These are phyloP conservation scores for Simplicillium sp. DNA, from an alignment of 2,329 filamentous ascomycete species.

Conservation along the genomic window DNA sequence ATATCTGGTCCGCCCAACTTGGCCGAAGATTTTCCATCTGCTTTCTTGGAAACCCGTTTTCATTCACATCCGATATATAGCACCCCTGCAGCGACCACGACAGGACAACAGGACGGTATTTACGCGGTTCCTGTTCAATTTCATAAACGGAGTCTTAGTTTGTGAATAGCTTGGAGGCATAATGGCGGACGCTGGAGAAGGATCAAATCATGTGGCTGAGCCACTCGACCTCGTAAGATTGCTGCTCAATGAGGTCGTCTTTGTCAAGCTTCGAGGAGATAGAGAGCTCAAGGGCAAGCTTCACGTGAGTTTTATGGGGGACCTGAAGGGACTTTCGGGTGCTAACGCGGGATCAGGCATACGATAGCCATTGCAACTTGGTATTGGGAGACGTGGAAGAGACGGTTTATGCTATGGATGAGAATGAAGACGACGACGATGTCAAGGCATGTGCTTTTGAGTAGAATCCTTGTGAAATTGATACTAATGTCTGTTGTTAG, in stretches of 20 bases:
- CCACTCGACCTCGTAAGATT: conserved; percentile 93
- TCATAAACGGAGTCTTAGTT: no score
- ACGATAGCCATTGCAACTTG: conserved; percentile 96
- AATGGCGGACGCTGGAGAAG: conserved; percentile 81
- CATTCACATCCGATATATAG: no score
- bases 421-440: conserved; percentile 72
- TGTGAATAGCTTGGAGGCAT: conserved; percentile 11
- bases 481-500: conserved; percentile 29
- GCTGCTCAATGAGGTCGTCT: conserved; percentile 89
- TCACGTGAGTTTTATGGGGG: conserved; percentile 54
- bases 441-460: conserved; percentile 53
- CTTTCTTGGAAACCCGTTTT: no score
- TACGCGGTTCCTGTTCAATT: background rate
- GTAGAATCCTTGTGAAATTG: background rate
- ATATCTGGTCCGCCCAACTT: conserved; percentile 2
- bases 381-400: conserved; percentile 95
- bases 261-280: conserved; percentile 94
- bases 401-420: conserved; percentile 89
- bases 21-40: conserved; percentile 8
- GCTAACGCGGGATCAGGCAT: conserved; percentile 53
- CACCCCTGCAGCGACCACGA: no score
- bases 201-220: conserved; percentile 67
- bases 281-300: conserved; percentile 90
- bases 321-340: background rate
- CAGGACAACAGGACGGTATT: background rate